phyloP scores from a whole-genome alignment of 1,284 basidiomycete species.

The Apiotrichum siamense region DNA sequence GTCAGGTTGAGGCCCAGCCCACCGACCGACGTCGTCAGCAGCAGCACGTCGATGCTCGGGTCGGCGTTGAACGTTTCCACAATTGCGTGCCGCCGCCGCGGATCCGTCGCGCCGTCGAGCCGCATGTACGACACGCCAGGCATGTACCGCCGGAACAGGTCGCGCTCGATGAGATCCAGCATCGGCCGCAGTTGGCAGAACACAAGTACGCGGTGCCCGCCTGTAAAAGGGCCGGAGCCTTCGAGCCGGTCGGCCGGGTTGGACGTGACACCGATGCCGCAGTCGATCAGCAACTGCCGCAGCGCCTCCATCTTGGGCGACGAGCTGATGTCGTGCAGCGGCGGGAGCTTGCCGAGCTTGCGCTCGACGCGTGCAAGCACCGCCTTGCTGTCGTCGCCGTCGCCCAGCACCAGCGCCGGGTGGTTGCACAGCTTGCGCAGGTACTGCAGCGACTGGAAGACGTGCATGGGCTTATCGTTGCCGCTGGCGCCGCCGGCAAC shows the following conservation, averaged over 20 bases:
- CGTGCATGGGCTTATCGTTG: conserved; percentile 66
- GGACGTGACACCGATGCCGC: conserved; percentile 62
- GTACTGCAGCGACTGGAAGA: conserved; percentile 96
- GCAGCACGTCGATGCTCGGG: conserved; percentile 92
- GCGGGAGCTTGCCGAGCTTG: conserved; percentile 49
- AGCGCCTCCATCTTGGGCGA: conserved; percentile 92
- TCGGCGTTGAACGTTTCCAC: conserved; percentile 98
- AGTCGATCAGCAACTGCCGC: conserved; percentile 86
- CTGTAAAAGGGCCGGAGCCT: conserved; percentile 60
- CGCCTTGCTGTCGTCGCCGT: conserved; percentile 56
- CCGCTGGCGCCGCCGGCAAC: conserved; percentile 50
- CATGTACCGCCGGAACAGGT: conserved; percentile 88
- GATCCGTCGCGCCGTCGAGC: conserved; percentile 83
- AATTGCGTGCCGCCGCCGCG: conserved; percentile 84
- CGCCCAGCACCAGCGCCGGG: conserved; percentile 79
- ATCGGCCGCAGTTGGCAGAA: conserved; percentile 99
- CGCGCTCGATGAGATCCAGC: conserved; percentile 94
- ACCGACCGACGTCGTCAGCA: conserved; percentile 95
- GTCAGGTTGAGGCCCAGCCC: conserved; percentile 94
- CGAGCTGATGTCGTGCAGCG: conserved; percentile 72
- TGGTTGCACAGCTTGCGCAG: conserved; percentile 97
- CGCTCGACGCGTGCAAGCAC: conserved; percentile 60
- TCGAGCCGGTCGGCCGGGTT: conserved; percentile 42
- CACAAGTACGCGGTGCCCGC: conserved; percentile 82
- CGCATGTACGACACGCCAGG: conserved; percentile 97